Evolutionary conservation across 345 rosid species (phyloP), one percentile per base, ranked within the genome.

Genomic region (Anacardium occidentale): DNA sequence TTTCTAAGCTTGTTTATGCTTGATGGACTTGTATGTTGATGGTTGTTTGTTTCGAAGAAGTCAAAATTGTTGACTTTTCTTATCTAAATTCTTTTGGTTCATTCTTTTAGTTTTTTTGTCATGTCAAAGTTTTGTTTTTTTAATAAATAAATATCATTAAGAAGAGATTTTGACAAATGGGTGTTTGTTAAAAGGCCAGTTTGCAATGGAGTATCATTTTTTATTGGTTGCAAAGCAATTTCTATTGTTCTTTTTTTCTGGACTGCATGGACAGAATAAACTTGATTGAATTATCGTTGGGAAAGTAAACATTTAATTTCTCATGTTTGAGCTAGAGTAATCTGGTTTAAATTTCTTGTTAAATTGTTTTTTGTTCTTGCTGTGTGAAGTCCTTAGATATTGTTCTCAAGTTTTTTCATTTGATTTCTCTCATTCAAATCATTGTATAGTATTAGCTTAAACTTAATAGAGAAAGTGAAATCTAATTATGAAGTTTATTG

Each of bases 401-500:
- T 7, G 10, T 1, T 44, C 5, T 4, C 42, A 10, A 42, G 5
- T 57, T 55, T 45, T 1, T 11, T 70, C 12, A 58, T 6, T 26
- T 70, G 66, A 47, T 58, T 47, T 47, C 11, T 25, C 29, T 59
- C 37, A 24, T 47, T 25, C 37, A 29, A 69, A 20, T 55, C 34
- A 1, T 29, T 3, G 24, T 65, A 18, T 17, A 17, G 18, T 24
- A 5, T 25, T 62, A 9, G 4, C 24, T 68, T 58, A 59, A 26
- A 45, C 45, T 58, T 58, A 8, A 21, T 62, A 9, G 60, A 34
- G n/a, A 18, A 51, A 37, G 32, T 51, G 67, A n/a, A 47, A 18
- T 71, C 59, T 71, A 4, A 71, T 42, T 59, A 10, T n/a, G 50
- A 20, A 61, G 9, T 37, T 74, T 40, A 21, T 0, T 68, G 24